Evolutionary conservation across 371 early-diverging fungal species (phyloP), one percentile per base, ranked within the genome.

Genomic region (Furculomyces boomerangus): DNA sequence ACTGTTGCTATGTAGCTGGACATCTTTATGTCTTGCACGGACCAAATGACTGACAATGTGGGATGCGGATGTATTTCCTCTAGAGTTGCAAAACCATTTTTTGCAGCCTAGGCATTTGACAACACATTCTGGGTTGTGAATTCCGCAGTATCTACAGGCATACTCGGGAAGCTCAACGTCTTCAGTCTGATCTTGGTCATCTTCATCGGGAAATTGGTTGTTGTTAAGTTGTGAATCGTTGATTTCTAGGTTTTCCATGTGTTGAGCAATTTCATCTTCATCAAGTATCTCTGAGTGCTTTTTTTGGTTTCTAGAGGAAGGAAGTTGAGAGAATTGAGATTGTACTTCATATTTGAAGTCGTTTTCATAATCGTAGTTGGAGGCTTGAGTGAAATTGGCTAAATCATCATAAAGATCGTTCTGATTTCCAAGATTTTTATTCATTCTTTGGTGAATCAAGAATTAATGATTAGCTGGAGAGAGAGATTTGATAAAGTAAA

Each of bases 1-100:
- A 3, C 88, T 84, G 31, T 88, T 84, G 0, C 88, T 82, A 60
- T 96, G 96, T 35, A 95, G 75, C 56, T 76, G 73, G 5, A 95
- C 93, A 58, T 93, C 90, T 67, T 89, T 92, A 69, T 98, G 99
- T 57, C 85, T 84, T 10, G 93, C 85, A 49, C 83, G 78, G 25
- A 97, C 97, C 48, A 97, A 68, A 64, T 98, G 99, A 57, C 81
- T 86, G 56, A 98, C 80, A 56, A 95, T 94, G 63, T 98, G 99
- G 2, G 98, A 86, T 28, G 91, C 95, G 1, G 90, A 84, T 1
- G 89, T 88, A 57, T 80, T 82, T 39, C 91, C 90, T 48, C 91
- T 77, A 2, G 88, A 81, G 62, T 98, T 98, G 70, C 98, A 98
- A 65, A 98, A 96, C 93, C 94, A 93, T 56, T 87, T 84, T 48